Conservation (phyloP, 108 stramenopile genomes). For the Skeletonema potamos region DNA sequence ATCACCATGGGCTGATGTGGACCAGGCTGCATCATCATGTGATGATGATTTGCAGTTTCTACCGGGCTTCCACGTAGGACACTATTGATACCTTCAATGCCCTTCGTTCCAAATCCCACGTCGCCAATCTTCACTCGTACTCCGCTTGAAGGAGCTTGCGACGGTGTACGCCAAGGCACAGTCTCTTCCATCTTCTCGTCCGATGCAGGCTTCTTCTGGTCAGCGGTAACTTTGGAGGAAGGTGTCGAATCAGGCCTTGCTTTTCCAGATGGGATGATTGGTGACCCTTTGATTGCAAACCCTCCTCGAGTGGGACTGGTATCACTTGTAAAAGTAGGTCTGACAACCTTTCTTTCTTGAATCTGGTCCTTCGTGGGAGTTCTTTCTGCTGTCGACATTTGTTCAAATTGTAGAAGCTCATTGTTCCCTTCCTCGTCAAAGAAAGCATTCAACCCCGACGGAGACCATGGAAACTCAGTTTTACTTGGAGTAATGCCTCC, state of each 20-base stretch:
- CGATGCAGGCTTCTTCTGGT: neutral
- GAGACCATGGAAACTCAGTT: constrained; percentile 15
- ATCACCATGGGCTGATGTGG: neutral
- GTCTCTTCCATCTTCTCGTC: neutral
- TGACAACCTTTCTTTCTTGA: neutral
- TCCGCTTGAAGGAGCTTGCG: neutral
- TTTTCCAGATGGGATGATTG: constrained; percentile 11
- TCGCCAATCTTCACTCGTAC: constrained; percentile 31
- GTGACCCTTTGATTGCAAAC: constrained; percentile 35
- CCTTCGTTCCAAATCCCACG: constrained; percentile 13
- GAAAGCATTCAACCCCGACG: constrained; percentile 16
- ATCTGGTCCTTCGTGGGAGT: neutral
- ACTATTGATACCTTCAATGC: constrained; percentile 36
- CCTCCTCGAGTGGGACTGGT: constrained; percentile 24
- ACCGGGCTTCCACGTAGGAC: constrained; percentile 45
- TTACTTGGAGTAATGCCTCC: constrained; percentile 14
- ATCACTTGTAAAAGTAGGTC: neutral
- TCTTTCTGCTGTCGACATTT: neutral
- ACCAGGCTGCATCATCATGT: neutral
- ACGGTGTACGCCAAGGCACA: constrained; percentile 19
- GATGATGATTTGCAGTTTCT: neutral
- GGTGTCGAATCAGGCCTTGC: neutral
- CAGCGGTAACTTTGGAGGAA: neutral
- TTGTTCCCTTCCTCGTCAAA: constrained; percentile 23
- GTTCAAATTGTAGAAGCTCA: neutral